Evolutionary conservation across 2,329 filamentous ascomycete species (phyloP), one percentile per base, ranked within the genome.

Genomic region (Diaporthe vaccinii): DNA sequence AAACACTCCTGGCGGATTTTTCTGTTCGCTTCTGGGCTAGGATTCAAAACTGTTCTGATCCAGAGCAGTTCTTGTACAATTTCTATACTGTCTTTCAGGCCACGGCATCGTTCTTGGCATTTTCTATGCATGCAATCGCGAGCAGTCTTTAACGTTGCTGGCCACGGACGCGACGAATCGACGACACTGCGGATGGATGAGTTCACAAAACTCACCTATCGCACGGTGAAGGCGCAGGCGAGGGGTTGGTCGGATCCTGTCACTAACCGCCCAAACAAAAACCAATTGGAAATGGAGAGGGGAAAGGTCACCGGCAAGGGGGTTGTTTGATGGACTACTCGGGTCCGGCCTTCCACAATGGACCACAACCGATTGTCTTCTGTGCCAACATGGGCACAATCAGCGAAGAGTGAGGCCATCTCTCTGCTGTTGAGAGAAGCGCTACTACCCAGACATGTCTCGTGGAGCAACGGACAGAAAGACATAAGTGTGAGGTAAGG

Each of bases 41-140:
- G 51, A 49, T n/a, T 61, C 17, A 61, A 74, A 67, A 36, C 51
- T 46, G 72, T 53, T 71, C 62, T 58, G 22, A 51, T 31, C 53
- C 49, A 53, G 70, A 71, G 62, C 57, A 71, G 70, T 71, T 67
- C 62, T 58, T 75, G 75, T 76, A 76, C 61, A 65, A 58, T 55
- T 73, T 75, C 62, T 61, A 73, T 71, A 75, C 67, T 58, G 58
- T 70, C 69, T 55, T 70, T 46, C 49, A 68, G 44, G 31, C 69
- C 59, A 67, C 53, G 67, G 53, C 49, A 69, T 68, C 69, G 67
- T 57, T 36, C 51, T 59, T 55, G 53, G 44, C 53, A 69, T 73
- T 65, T 73, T 57, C 46, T 34, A 58, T 39, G 39, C 75, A 59
- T 67, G 36, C 51, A 53, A 59, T 44, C 69, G 51, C 61, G 68